Conservation (phyloP, 2,329 filamentous ascomycete genomes). For the Aureobasidium sp. region DNA sequence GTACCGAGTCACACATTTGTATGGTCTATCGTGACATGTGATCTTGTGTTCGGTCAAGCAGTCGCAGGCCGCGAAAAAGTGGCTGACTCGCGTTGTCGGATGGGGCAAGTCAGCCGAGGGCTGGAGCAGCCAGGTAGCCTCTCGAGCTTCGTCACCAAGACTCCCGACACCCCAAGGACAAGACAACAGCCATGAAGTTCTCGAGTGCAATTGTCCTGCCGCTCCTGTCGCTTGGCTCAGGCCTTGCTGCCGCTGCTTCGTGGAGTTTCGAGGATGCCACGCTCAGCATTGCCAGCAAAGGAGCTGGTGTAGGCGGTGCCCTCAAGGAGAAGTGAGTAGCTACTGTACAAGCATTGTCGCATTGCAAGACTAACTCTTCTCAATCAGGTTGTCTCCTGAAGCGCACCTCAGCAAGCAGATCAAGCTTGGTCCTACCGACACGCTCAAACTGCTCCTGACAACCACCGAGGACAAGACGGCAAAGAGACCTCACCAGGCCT, state of each 20-base stretch:
- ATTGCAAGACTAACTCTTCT: constrained; percentile 11
- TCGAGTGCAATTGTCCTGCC: constrained; percentile 17
- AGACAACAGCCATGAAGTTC: constrained; percentile 23
- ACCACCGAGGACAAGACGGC: constrained; percentile 68
- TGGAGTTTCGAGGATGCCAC: constrained; percentile 71
- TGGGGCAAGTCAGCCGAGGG: constrained; percentile 4
- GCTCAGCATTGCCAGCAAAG: constrained; percentile 56
- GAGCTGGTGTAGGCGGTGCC: constrained; percentile 41
- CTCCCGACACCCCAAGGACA: not conserved
- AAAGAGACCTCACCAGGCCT: constrained; percentile 88
- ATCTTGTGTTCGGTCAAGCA: not conserved
- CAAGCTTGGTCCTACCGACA: constrained; percentile 46
- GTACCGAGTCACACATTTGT: not conserved
- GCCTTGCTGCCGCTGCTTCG: constrained; percentile 43
- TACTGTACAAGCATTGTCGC: not conserved
- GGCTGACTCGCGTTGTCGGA: not conserved
- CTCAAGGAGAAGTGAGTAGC: constrained; percentile 50
- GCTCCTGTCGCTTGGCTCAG: constrained; percentile 19
- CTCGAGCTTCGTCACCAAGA: constrained; percentile 14
- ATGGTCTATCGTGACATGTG: not conserved
- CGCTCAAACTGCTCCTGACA: constrained; percentile 74
- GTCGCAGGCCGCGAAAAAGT: not conserved
- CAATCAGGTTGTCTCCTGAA: constrained; percentile 36
- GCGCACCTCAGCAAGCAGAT: constrained; percentile 48
- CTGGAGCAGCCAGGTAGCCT: constrained; percentile 7